These are phyloP conservation scores for Tulasnella sp. DNA, from an alignment of 768 basidiomycete species.

Conservation along the genomic window DNA sequence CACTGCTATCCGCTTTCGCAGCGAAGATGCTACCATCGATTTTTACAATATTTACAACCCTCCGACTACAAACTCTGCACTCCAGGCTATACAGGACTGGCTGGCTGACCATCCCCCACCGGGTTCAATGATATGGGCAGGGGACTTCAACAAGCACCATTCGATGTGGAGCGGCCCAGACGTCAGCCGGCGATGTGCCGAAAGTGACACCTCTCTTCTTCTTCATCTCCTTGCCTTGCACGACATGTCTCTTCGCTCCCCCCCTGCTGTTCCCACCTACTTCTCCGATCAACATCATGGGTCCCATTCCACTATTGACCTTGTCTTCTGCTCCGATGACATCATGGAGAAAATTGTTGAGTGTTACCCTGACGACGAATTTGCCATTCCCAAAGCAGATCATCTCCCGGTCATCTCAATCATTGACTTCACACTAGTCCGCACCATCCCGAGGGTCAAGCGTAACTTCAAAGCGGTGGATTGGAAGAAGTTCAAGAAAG, in stretches of 20 bases:
- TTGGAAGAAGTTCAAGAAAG: neutral
- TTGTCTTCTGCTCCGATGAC: neutral
- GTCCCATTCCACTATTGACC: neutral
- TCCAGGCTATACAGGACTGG: neutral
- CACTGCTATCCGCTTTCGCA: neutral
- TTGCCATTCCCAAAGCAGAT: neutral
- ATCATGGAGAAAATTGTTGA: neutral
- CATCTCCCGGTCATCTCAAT: neutral
- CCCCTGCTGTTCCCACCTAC: neutral
- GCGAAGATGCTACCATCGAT: neutral
- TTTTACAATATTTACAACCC: neutral
- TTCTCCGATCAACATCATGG: neutral
- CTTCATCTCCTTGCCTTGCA: neutral
- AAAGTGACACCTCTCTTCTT: neutral
- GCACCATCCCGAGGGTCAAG: neutral
- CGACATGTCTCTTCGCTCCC: neutral
- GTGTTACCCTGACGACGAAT: neutral
- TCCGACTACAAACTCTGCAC: neutral
- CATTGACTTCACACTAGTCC: neutral
- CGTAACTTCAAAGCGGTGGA: neutral
- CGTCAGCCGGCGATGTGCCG: neutral
- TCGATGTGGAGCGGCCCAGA: neutral
- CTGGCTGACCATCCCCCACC: neutral
- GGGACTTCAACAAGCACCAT: conserved; percentile 1
- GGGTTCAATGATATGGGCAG: neutral